A percentile compares a stretch with the other conserved stretches of the same genome.
These are phyloP conservation scores for Piper betle DNA, from an alignment of 164 flowering plant genomes.

Conservation along the genomic window DNA sequence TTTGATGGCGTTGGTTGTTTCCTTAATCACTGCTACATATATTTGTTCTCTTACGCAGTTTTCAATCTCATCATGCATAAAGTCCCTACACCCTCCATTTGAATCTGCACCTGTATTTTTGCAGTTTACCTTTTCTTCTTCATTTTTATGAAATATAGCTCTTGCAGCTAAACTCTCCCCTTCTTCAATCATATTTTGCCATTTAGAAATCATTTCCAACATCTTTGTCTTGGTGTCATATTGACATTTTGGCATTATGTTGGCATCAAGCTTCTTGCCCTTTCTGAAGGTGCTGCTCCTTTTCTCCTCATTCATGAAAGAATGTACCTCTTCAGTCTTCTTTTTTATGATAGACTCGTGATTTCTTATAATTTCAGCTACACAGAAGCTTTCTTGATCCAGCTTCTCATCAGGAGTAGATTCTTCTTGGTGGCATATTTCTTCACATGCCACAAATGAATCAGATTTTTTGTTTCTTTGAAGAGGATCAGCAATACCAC, in stretches of 20 bases:
- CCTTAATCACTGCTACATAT: neutral
- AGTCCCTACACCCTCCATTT: conserved; percentile 11
- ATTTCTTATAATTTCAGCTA: conserved; percentile 38
- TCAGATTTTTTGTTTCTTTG: conserved; percentile 7
- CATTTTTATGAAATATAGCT: conserved; percentile 2
- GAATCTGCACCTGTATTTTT: conserved; percentile 15
- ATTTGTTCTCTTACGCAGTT: neutral
- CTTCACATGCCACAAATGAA: conserved; percentile 1
- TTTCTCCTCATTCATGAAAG: conserved; percentile 17
- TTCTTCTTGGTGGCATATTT: conserved; percentile 1
- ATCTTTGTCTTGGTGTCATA: conserved; percentile 22
- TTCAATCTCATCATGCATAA: conserved; percentile 12
- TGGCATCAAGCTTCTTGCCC: conserved; percentile 9
- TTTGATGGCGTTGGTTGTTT: neutral
- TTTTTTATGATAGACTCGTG: conserved; percentile 40
- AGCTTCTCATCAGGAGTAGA: conserved; percentile 7
- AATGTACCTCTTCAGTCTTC: conserved; percentile 32
- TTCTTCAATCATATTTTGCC: conserved; percentile 27
- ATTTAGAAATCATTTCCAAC: conserved; percentile 18
- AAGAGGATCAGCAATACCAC: neutral
- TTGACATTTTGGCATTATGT: neutral
- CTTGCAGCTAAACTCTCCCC: conserved; percentile 8
- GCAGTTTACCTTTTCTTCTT: conserved; percentile 12
- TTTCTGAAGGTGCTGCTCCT: conserved; percentile 6
- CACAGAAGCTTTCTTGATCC: conserved; percentile 19